Evolutionary conservation across 371 early-diverging fungal species (phyloP).

Genomic region (Lichtheimia ornata): DNA sequence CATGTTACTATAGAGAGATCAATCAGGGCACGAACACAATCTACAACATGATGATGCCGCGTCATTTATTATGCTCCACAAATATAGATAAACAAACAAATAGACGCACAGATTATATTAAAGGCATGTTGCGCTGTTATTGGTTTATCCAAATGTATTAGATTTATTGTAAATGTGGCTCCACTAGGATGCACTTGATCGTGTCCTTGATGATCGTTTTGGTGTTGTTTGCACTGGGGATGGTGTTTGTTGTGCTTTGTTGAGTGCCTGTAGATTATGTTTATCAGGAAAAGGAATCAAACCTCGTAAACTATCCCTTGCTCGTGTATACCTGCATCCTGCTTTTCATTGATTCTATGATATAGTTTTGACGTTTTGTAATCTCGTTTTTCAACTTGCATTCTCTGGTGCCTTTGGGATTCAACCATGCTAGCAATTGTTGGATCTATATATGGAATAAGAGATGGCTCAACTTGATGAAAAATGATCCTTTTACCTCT

Average conservation of each 20-base stretch:
- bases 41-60: too few species aligned
- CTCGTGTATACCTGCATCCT: constrained; percentile 19
- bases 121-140: too few species aligned
- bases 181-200: background rate
- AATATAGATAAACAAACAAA: too few species aligned
- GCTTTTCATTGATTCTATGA: constrained; percentile 43
- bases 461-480: background rate
- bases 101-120: too few species aligned
- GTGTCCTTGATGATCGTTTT: constrained; percentile 1
- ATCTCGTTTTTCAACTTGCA: constrained; percentile 32
- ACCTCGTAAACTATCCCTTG: background rate
- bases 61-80: too few species aligned
- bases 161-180: background rate
- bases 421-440: constrained; percentile 43
- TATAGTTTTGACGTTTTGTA: constrained; percentile 34
- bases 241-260: background rate
- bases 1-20: too few species aligned
- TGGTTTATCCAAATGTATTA: too few species aligned
- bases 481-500: constrained; percentile 25
- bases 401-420: constrained; percentile 49
- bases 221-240: background rate
- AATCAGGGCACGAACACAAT: too few species aligned
- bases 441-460: constrained; percentile 30
- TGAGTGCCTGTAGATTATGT: background rate
- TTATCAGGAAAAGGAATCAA: background rate